These are phyloP conservation scores for Cynara cardunculus DNA, from an alignment of 129 eudicot genomes.

Conservation along the genomic window DNA sequence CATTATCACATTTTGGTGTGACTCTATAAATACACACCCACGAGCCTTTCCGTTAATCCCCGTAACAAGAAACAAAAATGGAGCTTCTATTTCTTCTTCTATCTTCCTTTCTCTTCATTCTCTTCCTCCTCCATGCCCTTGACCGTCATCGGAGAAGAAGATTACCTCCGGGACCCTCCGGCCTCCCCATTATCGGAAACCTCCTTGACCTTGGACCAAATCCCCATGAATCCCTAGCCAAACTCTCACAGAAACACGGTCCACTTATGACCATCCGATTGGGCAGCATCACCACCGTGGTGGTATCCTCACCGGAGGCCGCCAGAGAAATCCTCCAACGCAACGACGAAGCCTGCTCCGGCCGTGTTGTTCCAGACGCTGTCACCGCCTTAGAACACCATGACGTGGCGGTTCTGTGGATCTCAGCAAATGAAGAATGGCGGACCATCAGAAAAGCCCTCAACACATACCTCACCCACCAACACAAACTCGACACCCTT, in stretches of 20 bases:
- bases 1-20: not conserved
- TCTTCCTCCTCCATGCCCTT: not conserved
- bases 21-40: not conserved
- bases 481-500: slow-evolving; percentile 26
- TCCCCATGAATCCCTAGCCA: slow-evolving; percentile 30
- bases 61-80: not conserved
- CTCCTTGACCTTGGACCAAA: slow-evolving; percentile 23
- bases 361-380: slow-evolving; percentile 24
- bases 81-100: not conserved
- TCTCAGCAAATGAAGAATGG: slow-evolving; percentile 37
- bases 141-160: not conserved
- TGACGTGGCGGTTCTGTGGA: slow-evolving; percentile 36
- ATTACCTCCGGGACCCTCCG: slow-evolving; percentile 19
- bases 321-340: not conserved
- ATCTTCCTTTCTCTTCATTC: not conserved
- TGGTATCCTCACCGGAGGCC: not conserved
- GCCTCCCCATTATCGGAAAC: slow-evolving; percentile 35
- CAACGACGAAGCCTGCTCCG: not conserved
- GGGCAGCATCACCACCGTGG: slow-evolving; percentile 12
- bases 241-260: slow-evolving; percentile 24
- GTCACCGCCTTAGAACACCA: slow-evolving; percentile 20
- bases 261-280: slow-evolving; percentile 17
- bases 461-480: slow-evolving; percentile 23
- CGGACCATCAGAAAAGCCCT: slow-evolving; percentile 32
- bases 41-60: not conserved